phyloP scores from a whole-genome alignment of 2,329 filamentous ascomycete genomes.

The Xylaria sp. region DNA sequence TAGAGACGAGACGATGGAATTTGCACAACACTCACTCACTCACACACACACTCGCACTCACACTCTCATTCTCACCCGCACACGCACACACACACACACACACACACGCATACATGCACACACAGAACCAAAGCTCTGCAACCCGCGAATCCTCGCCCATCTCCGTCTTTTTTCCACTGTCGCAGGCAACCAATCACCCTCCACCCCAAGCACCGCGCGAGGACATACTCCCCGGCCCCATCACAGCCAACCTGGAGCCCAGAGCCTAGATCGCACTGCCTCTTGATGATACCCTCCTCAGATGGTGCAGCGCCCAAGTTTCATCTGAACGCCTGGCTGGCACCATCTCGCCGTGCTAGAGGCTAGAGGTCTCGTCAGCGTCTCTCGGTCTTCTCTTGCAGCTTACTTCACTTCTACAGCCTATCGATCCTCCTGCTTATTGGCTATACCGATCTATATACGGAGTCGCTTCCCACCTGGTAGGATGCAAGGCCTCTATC shows the following conservation, averaged over 20 bases:
- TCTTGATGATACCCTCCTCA: constrained; percentile 44
- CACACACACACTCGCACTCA: neutral
- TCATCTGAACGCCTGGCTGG: constrained; percentile 41
- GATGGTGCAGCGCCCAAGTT: constrained; percentile 40
- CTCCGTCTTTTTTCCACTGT: neutral
- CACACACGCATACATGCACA: neutral
- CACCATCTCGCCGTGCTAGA: constrained; percentile 40
- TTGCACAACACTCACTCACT: neutral
- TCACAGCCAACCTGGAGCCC: constrained; percentile 15
- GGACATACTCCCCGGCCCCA: constrained; percentile 23
- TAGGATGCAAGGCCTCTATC: constrained; percentile 21
- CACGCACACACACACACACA: neutral
- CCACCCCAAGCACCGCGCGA: constrained; percentile 24
- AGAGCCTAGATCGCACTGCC: constrained; percentile 28
- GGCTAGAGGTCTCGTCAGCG: constrained; percentile 40
- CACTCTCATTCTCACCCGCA: neutral
- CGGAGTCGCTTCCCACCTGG: constrained; percentile 35
- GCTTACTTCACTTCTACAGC: constrained; percentile 37
- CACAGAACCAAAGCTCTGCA: neutral
- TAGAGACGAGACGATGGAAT: constrained; percentile 50
- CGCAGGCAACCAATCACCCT: constrained; percentile 10
- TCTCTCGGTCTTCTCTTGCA: constrained; percentile 38
- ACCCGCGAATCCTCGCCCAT: neutral
- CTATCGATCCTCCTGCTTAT: constrained; percentile 34
- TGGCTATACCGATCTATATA: constrained; percentile 35